These are phyloP conservation scores for Botryosphaeria dothidea DNA, from an alignment of 2,329 filamentous ascomycete genomes.

Conservation along the genomic window DNA sequence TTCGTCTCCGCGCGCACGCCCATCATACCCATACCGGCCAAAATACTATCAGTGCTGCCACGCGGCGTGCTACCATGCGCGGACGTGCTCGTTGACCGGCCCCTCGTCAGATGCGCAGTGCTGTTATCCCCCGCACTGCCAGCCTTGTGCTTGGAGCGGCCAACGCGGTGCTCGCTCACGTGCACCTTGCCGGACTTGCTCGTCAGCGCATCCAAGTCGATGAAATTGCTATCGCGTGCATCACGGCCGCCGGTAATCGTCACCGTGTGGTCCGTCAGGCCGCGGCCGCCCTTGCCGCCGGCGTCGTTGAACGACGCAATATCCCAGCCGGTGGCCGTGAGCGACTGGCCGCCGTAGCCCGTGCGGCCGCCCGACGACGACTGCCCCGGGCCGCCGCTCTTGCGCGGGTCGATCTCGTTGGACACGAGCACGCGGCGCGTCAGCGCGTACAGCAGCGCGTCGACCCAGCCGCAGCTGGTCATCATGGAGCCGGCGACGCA, in stretches of 20 bases:
- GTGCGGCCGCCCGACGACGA: not conserved
- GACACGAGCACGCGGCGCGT: slow-evolving; percentile 43
- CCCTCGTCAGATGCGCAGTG: not conserved
- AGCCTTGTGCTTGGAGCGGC: not conserved
- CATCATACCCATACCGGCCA: slow-evolving; percentile 29
- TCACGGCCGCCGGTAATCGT: slow-evolving; percentile 21
- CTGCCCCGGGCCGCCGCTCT: not conserved
- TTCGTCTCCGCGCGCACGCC: slow-evolving; percentile 32
- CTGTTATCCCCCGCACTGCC: not conserved
- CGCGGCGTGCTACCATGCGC: slow-evolving; percentile 29
- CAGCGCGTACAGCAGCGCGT: slow-evolving; percentile 44
- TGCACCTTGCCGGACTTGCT: slow-evolving; percentile 5
- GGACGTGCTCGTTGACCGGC: slow-evolving; percentile 6
- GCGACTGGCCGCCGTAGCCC: not conserved
- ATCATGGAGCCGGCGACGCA: slow-evolving; percentile 62
- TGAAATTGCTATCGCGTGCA: slow-evolving; percentile 8
- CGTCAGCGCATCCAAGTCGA: slow-evolving; percentile 2
- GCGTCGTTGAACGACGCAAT: slow-evolving; percentile 19
- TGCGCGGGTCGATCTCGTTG: slow-evolving; percentile 26
- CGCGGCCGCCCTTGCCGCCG: slow-evolving; percentile 3
- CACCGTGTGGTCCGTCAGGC: slow-evolving; percentile 9
- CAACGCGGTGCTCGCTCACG: not conserved
- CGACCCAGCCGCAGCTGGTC: slow-evolving; percentile 47
- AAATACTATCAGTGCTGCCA: slow-evolving; percentile 36
- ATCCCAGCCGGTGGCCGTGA: slow-evolving; percentile 18